These are phyloP conservation scores for Arabidopsis suecica DNA, from an alignment of 345 rosid genomes.

Conservation along the genomic window DNA sequence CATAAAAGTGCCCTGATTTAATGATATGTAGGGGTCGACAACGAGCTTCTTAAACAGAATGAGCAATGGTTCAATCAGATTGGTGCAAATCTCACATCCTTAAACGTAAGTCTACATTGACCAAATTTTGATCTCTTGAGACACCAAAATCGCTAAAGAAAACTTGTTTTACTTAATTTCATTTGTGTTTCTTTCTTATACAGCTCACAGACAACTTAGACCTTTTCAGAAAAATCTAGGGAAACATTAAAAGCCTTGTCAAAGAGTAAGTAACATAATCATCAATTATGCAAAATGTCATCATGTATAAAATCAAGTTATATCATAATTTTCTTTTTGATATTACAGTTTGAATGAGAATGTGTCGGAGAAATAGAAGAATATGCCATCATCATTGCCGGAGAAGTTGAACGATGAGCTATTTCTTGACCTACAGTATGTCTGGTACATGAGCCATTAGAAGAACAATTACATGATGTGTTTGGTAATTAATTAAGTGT, in stretches of 20 bases:
- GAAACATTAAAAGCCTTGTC: slow-evolving; percentile 50
- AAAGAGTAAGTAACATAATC: slow-evolving; percentile 45
- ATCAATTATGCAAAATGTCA: neutral
- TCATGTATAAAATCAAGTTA: no score
- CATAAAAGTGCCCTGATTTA: neutral
- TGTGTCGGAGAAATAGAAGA: slow-evolving; percentile 65
- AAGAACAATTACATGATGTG: slow-evolving; percentile 32
- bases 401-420: slow-evolving; percentile 62
- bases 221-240: slow-evolving; percentile 51
- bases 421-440: slow-evolving; percentile 35
- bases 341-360: slow-evolving; percentile 59
- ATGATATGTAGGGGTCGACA: slow-evolving; percentile 37
- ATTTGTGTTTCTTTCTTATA: neutral
- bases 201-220: slow-evolving; percentile 53
- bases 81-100: slow-evolving; percentile 56
- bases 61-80: slow-evolving; percentile 55
- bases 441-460: slow-evolving; percentile 38
- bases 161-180: neutral
- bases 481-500: slow-evolving; percentile 31
- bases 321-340: slow-evolving; percentile 1
- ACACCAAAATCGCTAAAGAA: neutral
- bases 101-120: slow-evolving; percentile 47
- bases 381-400: slow-evolving; percentile 76
- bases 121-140: neutral
- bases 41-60: slow-evolving; percentile 73